Evolutionary conservation across 208 protist genomes (phyloP).

Genomic region (Novymonas esmeraldas): DNA sequence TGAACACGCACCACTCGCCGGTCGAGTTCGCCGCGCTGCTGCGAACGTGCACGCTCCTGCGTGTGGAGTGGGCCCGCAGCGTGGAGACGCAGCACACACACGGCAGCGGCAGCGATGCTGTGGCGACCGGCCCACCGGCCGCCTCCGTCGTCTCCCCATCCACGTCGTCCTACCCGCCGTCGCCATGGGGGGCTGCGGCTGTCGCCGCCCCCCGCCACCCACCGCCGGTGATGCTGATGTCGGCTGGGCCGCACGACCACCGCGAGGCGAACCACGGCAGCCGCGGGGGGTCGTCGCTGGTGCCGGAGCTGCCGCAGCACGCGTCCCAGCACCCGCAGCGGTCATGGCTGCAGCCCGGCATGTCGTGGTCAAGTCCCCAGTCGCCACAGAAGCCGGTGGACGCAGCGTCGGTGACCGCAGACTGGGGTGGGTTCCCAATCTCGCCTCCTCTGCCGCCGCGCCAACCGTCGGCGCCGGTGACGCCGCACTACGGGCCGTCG

Average conservation of each 20-base stretch:
- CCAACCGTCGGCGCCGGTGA: background rate
- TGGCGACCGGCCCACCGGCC: background rate
- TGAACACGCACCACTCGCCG: conserved; percentile 10
- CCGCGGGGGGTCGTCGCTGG: background rate
- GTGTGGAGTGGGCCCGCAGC: conserved; percentile 46
- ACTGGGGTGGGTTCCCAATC: no score
- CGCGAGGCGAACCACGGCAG: background rate
- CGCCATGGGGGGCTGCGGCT: background rate
- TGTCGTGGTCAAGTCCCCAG: background rate
- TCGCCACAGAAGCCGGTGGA: background rate
- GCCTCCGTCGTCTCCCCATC: conserved; percentile 3
- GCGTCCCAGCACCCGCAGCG: background rate
- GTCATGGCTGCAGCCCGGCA: background rate
- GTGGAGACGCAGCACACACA: conserved; percentile 10
- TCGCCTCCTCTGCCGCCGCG: background rate
- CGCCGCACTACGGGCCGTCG: background rate
- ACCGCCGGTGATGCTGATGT: background rate
- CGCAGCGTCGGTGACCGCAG: no score
- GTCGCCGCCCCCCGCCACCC: background rate
- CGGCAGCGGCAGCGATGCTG: background rate
- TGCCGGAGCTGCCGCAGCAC: background rate
- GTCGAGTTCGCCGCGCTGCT: conserved; percentile 30
- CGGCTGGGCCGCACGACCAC: background rate
- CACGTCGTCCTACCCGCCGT: background rate
- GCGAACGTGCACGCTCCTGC: conserved; percentile 35